phyloP scores from a whole-genome alignment of 345 rosid species.

The Salix udensis region DNA sequence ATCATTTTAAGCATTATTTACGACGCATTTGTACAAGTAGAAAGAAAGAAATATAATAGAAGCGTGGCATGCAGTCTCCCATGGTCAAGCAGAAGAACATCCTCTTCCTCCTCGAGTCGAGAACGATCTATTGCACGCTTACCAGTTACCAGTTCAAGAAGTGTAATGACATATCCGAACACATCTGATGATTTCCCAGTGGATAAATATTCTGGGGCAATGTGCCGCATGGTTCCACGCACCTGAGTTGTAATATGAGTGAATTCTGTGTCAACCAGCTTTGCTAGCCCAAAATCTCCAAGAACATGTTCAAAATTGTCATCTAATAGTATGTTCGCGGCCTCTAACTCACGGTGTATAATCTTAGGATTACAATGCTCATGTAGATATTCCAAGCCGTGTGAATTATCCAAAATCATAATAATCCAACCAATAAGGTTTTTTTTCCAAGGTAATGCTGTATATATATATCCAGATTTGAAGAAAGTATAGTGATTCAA shows the following conservation, averaged over 20 bases:
- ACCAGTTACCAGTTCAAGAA: constrained; percentile 87
- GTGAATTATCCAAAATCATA: constrained; percentile 19
- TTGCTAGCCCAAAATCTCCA: constrained; percentile 85
- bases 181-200: constrained; percentile 88
- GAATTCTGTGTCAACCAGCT: constrained; percentile 51
- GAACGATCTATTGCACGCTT: constrained; percentile 82
- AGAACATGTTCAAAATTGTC: constrained; percentile 80
- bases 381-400: constrained; percentile 79
- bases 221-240: constrained; percentile 92
- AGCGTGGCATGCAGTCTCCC: constrained; percentile 8
- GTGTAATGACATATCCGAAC: constrained; percentile 80
- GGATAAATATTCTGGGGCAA: constrained; percentile 86
- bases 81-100: constrained; percentile 82
- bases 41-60: no score
- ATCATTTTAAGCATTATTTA: no score
- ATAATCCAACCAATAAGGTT: not conserved
- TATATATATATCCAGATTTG: not conserved
- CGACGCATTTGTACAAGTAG: no score
- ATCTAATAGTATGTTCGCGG: constrained; percentile 80
- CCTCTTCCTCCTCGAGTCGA: constrained; percentile 87
- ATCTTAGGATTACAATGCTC: constrained; percentile 84
- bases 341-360: constrained; percentile 85
- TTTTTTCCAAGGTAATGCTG: not conserved
- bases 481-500: not conserved
- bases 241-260: constrained; percentile 89